These are phyloP conservation scores for Pleurozium schreberi DNA, from an alignment of 225 moss, liverwort and hornwort species.

Conservation along the genomic window DNA sequence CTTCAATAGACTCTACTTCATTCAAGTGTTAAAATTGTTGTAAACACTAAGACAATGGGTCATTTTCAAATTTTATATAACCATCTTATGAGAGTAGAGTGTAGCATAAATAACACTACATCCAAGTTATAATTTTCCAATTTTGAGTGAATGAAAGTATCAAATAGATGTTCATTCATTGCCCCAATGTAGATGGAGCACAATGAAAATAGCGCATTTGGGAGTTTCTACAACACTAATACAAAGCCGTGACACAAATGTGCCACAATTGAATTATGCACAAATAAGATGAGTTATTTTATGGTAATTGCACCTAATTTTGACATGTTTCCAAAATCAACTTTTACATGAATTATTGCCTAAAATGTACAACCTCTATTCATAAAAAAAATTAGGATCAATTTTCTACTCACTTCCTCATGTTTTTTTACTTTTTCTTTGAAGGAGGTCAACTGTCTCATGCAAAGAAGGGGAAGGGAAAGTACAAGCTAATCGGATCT, in stretches of 20 bases:
- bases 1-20: not conserved
- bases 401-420: not conserved
- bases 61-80: not conserved
- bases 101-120: not conserved
- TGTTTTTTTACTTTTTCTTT: not conserved
- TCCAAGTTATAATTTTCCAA: not conserved
- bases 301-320: not conserved
- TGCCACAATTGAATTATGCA: not conserved
- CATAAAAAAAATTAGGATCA: accelerated
- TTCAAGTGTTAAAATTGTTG: not conserved
- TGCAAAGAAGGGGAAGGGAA: accelerated
- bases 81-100: no score
- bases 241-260: not conserved
- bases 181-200: not conserved
- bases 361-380: not conserved
- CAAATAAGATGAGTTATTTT: not conserved
- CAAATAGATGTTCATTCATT: not conserved
- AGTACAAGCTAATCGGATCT: accelerated
- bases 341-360: no score
- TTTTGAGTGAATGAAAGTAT: not conserved
- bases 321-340: not conserved
- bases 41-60: accelerated
- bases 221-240: accelerated
- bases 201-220: no score
- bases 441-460: accelerated